Evolutionary conservation across 2,329 filamentous ascomycete genomes (phyloP), one percentile per base, ranked within the genome.

Genomic region (Aaosphaeria pasadenensis): DNA sequence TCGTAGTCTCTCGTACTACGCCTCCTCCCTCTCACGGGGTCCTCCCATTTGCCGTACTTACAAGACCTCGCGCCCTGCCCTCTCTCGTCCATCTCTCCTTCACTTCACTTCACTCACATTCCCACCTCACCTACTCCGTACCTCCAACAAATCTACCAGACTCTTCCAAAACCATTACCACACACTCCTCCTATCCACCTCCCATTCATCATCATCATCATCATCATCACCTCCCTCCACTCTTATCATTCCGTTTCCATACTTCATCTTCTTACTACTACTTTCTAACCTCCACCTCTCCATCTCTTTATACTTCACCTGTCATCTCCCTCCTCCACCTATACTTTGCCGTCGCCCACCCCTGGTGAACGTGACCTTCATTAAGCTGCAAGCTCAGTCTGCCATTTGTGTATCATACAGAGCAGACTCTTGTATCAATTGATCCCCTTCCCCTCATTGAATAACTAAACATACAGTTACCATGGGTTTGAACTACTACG

Each of bases 401-500:
- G 62, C 60, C 46, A 55, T 53, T 53, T 58, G 49, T 48, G 49
- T 54, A 51, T 55, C 62, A 24, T 24, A 24, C 17, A 24, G 17
- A 24, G 17, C 17, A 62, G 58, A 55, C 56, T 48, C 48, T 59
- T 62, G 66, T 69, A 69, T 69, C 64, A 55, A 55, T 43, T 60
- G 43, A 53, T 52, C 56, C 49, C 45, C 55, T 46, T 53, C 52
- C 56, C 59, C 46, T 51, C 51, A 66, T 52, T 51, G 63, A 52
- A 53, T 69, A 24, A 71, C 68, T 70, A 69, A 71, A 68, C 64
- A 64, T 50, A 62, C 68, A 71, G 67, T 65, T 45, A 65, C 56
- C 56, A 73, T 72, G 70, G 69, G 64, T 58, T 66, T 71, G 52
- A 71, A 74, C 64, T 76, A 76, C 63, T 74, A 71, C 60, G 67